Conservation (phyloP, 1,139 yeast genomes). For the Geotrichum europaeum region DNA sequence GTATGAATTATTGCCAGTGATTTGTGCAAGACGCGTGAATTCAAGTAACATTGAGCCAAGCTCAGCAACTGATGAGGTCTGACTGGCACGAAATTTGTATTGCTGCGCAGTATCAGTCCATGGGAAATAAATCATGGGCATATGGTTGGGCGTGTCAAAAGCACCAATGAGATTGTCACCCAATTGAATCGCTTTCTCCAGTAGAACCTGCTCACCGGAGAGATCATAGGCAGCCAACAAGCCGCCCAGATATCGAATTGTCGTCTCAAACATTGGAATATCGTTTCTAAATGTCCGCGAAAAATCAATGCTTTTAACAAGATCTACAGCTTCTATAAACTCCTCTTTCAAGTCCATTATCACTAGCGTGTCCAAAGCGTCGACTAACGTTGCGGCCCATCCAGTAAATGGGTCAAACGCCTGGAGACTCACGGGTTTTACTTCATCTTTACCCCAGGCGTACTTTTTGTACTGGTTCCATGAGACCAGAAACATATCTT, state of each 20-base stretch:
- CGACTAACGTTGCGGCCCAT: constrained; percentile 53
- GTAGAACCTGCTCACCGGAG: constrained; percentile 41
- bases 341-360: constrained; percentile 56
- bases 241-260: constrained; percentile 68
- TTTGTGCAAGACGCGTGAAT: constrained; percentile 58
- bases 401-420: constrained; percentile 41
- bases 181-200: constrained; percentile 54
- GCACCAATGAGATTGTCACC: constrained; percentile 66
- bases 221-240: constrained; percentile 64
- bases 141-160: constrained; percentile 60
- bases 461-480: constrained; percentile 54
- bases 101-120: constrained; percentile 43
- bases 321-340: constrained; percentile 46
- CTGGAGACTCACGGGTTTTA: constrained; percentile 36
- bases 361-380: constrained; percentile 61
- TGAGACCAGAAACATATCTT: constrained; percentile 47
- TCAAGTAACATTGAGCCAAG: constrained; percentile 65
- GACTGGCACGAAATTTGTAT: constrained; percentile 29
- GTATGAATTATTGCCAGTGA: constrained; percentile 54
- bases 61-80: constrained; percentile 52
- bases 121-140: constrained; percentile 61
- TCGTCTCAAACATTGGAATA: constrained; percentile 67
- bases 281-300: constrained; percentile 36
- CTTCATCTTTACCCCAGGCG: constrained; percentile 68
- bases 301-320: constrained; percentile 52